Base-by-base conservation (phyloP, 2,329 filamentous ascomycete genomes). In the Metarhizium album region DNA sequence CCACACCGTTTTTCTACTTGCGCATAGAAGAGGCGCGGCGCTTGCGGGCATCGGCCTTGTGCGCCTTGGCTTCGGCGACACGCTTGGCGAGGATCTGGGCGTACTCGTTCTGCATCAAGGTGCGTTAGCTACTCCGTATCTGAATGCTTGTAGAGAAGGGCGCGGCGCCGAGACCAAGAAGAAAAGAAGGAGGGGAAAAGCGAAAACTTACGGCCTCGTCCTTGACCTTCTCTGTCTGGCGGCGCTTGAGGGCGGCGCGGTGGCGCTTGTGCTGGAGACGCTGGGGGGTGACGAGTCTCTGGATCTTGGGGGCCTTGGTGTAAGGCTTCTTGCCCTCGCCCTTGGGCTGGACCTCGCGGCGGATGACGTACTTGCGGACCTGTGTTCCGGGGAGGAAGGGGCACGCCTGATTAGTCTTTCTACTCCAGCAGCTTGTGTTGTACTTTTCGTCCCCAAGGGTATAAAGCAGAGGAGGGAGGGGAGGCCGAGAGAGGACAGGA, bases 231-330 rank as follows among this genome's bases (percentile, higher is more conserved):
- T 98, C 93, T 69, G 90, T 78, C 71, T 90, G 88, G 75, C 93
- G 91, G 74, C 91, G 89, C 90, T 98, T 98, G 78, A 98, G 86
- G 69, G 93, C 91, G 68, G 94, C 79, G 66, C 90, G 83, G 82
- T 97, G 93, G 70, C 93, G 90, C 88, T 97, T 98, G 87, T 95
- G 93, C 84, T 98, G 93, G 71, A 98, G 90, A 74, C 93, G 93
- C 80, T 97, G 93, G 74, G 93, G 93, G 70, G 93, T 98, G 67
- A 98, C 90, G 67, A 98, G 89, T 74, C 93, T 89, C 85, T 98
- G 93, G 79, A 98, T 98, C 83, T 91, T 94, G 75, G 93, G 93
- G 67, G 93, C 93, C 88, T 98, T 98, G 86, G 91, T 96, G 86
- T 97, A 97, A 67, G 90, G 77, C 79, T 88, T 86, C 80, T 93